Evolutionary conservation across 2,329 filamentous ascomycete species (phyloP).

Genomic region (Emericellopsis cladophorae): DNA sequence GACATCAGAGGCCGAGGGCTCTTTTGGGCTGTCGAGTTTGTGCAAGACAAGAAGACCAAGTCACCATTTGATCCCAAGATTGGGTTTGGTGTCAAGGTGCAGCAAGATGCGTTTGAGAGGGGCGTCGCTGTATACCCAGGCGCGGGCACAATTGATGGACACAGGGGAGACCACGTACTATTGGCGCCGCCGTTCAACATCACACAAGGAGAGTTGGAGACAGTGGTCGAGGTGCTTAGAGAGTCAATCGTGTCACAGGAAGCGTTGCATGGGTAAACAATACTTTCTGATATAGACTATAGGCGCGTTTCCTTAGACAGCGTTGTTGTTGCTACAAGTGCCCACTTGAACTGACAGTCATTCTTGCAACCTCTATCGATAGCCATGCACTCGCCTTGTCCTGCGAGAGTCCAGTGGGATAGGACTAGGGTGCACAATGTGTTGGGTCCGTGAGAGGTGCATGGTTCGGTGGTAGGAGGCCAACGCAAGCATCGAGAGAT

Average conservation of each 20-base stretch:
- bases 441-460: too few relatives aligned
- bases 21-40: slow-evolving; percentile 35
- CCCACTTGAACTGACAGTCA: too few relatives aligned
- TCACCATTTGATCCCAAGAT: slow-evolving; percentile 17
- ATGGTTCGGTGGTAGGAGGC: too few relatives aligned
- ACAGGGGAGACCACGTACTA: slow-evolving; percentile 55
- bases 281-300: too few relatives aligned
- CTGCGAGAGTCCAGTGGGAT: too few relatives aligned
- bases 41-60: slow-evolving; percentile 21
- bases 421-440: too few relatives aligned
- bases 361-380: too few relatives aligned
- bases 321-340: too few relatives aligned
- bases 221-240: slow-evolving; percentile 1
- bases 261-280: background rate
- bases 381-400: too few relatives aligned
- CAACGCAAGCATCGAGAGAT: too few relatives aligned
- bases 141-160: slow-evolving; percentile 44
- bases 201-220: slow-evolving; percentile 18
- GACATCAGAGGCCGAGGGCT: slow-evolving; percentile 26
- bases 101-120: slow-evolving; percentile 14
- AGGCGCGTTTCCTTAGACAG: too few relatives aligned
- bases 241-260: slow-evolving; percentile 2
- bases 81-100: slow-evolving; percentile 12
- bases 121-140: slow-evolving; percentile 48
- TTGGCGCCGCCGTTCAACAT: slow-evolving; percentile 58